Evolutionary conservation across 176 grass and related monocot species (phyloP).

Genomic region (Oryza brachyantha): DNA sequence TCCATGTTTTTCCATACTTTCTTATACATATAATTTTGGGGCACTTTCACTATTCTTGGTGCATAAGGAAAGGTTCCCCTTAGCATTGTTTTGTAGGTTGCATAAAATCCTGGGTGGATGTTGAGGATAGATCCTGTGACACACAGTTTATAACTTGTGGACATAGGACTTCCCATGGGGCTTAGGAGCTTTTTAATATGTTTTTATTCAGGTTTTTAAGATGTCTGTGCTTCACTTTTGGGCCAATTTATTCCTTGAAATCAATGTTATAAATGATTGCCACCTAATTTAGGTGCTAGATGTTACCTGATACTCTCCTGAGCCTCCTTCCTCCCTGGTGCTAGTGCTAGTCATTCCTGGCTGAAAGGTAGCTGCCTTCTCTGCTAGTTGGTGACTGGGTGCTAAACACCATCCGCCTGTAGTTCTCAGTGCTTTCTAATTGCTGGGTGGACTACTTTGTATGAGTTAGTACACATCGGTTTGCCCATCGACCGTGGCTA

Average conservation of each 20-base stretch:
- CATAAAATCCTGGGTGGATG: not conserved
- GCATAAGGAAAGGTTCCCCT: not conserved
- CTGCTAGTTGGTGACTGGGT: not conserved
- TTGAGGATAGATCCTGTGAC: not conserved
- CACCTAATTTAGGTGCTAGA: not conserved
- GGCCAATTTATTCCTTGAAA: not conserved
- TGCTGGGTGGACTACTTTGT: not conserved
- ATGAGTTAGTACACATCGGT: not conserved
- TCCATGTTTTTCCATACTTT: constrained; percentile 2
- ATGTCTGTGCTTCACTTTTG: not conserved
- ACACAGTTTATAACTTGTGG: not conserved
- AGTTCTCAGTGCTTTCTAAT: not conserved
- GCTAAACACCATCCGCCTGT: not conserved
- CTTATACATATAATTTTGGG: not conserved
- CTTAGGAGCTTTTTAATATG: not conserved
- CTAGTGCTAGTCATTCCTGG: not conserved
- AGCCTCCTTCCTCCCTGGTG: no score
- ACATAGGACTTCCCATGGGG: not conserved
- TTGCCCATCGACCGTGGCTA: not conserved
- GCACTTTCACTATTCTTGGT: not conserved
- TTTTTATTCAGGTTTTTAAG: not conserved
- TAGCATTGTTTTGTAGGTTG: not conserved
- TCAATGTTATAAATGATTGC: not conserved
- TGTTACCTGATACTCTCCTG: not conserved
- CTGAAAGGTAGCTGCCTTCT: not conserved